These are phyloP conservation scores for Anisodus tanguticus DNA, from an alignment of 257 asterid species.

Conservation along the genomic window DNA sequence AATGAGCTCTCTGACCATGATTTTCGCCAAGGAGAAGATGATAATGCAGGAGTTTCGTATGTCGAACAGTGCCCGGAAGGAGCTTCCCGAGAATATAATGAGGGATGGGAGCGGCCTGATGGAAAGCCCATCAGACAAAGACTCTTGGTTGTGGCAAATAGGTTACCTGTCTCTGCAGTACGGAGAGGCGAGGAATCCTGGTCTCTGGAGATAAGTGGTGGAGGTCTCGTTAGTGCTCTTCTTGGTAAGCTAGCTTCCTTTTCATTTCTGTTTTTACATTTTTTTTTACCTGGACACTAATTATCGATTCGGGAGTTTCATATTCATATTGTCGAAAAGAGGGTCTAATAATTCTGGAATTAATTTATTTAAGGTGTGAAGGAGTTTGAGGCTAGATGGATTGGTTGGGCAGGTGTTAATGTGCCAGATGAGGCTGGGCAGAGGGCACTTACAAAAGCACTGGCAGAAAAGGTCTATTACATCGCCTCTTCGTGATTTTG, in stretches of 20 bases:
- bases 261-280: constrained; percentile 23
- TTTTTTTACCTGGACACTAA: background rate
- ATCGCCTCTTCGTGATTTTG: constrained; percentile 25
- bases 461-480: constrained; percentile 78
- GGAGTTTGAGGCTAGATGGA: constrained; percentile 95
- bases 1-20: constrained; percentile 53
- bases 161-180: constrained; percentile 96
- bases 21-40: constrained; percentile 40
- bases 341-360: constrained; percentile 32
- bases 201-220: constrained; percentile 95
- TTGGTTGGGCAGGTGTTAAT: constrained; percentile 98
- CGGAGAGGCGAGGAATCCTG: constrained; percentile 90
- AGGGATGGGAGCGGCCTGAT: constrained; percentile 67
- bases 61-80: constrained; percentile 69
- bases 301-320: background rate
- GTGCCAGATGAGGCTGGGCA: constrained; percentile 91
- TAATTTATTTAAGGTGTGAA: constrained; percentile 62
- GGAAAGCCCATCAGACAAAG: constrained; percentile 69
- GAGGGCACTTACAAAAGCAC: constrained; percentile 74
- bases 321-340: background rate
- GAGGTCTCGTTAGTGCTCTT: constrained; percentile 98
- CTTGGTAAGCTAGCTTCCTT: constrained; percentile 64
- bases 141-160: constrained; percentile 91
- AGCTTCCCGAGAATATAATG: constrained; percentile 57
- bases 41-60: constrained; percentile 41